Evolutionary conservation across 345 rosid species (phyloP).

Genomic region (Eucalyptus leucophloia): DNA sequence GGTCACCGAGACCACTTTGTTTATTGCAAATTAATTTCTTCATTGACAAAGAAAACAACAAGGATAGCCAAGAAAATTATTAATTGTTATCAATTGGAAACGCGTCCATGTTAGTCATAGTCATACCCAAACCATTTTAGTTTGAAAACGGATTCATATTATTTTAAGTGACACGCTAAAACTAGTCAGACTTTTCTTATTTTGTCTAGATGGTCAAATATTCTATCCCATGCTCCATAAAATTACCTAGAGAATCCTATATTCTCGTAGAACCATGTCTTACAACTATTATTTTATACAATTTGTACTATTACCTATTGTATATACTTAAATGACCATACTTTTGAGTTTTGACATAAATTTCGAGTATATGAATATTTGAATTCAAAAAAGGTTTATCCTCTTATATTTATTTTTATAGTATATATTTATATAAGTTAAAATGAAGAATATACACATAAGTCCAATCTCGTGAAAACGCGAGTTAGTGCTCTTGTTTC

Average conservation of each 20-base stretch:
- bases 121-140: not conserved
- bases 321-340: not conserved
- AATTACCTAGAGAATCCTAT: not conserved
- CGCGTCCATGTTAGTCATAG: rapidly evolving
- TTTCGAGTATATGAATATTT: not conserved
- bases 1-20: no score
- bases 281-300: not conserved
- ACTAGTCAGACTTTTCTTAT: not conserved
- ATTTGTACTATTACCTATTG: rapidly evolving
- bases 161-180: not conserved
- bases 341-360: not conserved
- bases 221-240: not conserved
- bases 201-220: not conserved
- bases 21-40: not conserved
- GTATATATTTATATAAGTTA: not conserved
- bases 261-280: not conserved
- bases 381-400: not conserved
- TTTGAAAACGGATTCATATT: not conserved
- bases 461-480: not conserved
- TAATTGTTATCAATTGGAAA: not conserved
- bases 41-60: not conserved
- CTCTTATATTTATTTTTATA: not conserved
- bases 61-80: not conserved
- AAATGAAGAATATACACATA: not conserved
- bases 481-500: not conserved